A percentile compares a stretch with the other conserved stretches of the same genome.
Conservation (phyloP, 129 eudicot genomes). For the Flaveria robusta region DNA sequence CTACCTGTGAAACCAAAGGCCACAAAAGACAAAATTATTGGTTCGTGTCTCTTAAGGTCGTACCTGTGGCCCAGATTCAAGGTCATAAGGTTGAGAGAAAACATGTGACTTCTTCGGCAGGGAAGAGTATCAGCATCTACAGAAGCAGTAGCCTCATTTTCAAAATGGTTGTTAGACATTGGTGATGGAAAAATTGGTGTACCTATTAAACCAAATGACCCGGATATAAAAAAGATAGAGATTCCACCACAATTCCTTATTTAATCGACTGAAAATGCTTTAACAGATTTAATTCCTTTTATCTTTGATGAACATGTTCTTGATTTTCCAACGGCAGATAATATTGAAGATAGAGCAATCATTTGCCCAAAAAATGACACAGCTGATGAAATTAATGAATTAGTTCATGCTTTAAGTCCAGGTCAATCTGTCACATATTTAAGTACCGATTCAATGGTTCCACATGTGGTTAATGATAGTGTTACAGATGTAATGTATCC, state of each 20-base stretch:
- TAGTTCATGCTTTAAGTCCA: background rate
- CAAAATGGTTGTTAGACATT: background rate
- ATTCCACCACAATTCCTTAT: background rate
- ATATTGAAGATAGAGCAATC: background rate
- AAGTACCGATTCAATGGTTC: background rate
- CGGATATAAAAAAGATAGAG: background rate
- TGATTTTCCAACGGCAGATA: background rate
- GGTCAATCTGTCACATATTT: background rate
- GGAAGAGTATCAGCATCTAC: too few species aligned
- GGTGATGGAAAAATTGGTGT: background rate
- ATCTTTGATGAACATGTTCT: background rate
- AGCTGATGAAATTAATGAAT: background rate
- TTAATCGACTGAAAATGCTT: too few species aligned
- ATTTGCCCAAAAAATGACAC: slow-evolving; percentile 10
- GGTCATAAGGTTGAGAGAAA: too few species aligned
- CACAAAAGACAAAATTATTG: too few species aligned
- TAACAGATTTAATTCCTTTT: too few species aligned
- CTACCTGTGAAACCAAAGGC: background rate
- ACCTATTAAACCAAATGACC: background rate
- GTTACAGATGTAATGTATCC: slow-evolving; percentile 11
- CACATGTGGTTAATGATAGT: background rate
- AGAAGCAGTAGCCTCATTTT: too few species aligned
- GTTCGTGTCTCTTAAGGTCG: background rate
- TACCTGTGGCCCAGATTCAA: background rate
- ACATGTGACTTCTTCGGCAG: too few species aligned